phyloP scores from a whole-genome alignment of 306 rosid genomes.

The Purshia tridentata region DNA sequence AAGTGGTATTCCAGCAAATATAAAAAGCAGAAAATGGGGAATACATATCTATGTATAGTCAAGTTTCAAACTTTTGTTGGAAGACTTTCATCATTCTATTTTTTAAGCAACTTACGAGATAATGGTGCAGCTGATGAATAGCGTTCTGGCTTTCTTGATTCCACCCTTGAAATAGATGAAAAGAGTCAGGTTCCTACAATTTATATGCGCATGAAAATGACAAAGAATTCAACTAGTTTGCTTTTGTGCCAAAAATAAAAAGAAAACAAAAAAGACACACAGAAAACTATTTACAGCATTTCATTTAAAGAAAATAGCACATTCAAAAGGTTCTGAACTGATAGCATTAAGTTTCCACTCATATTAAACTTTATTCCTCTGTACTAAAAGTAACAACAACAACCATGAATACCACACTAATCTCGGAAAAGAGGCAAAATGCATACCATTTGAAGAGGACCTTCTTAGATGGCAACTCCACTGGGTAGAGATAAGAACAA shows the following conservation, averaged over 20 bases:
- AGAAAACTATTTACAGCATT: neutral
- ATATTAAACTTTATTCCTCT: neutral
- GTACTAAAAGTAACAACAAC: neutral
- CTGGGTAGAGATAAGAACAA: slow-evolving; percentile 76
- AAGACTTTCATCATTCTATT: neutral
- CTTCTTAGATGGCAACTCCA: slow-evolving; percentile 68
- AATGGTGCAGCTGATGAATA: slow-evolving; percentile 98
- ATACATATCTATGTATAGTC: neutral
- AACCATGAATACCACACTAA: neutral
- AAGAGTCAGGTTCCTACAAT: slow-evolving; percentile 43
- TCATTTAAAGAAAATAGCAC: neutral
- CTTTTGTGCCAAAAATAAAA: neutral
- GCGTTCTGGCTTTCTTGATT: slow-evolving; percentile 93
- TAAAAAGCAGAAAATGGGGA: too few species aligned
- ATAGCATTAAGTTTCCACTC: neutral
- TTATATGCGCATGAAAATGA: slow-evolving; percentile 4
- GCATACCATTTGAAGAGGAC: slow-evolving; percentile 75
- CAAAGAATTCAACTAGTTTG: slow-evolving; percentile 10
- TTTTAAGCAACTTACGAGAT: slow-evolving; percentile 71
- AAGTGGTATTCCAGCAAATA: neutral
- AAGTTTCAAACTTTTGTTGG: neutral
- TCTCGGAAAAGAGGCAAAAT: neutral
- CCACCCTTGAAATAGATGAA: slow-evolving; percentile 72
- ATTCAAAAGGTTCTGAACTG: neutral
- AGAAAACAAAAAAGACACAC: neutral